phyloP scores from a whole-genome alignment of 176 grass and related monocot species.

The Juncus inflexus region DNA sequence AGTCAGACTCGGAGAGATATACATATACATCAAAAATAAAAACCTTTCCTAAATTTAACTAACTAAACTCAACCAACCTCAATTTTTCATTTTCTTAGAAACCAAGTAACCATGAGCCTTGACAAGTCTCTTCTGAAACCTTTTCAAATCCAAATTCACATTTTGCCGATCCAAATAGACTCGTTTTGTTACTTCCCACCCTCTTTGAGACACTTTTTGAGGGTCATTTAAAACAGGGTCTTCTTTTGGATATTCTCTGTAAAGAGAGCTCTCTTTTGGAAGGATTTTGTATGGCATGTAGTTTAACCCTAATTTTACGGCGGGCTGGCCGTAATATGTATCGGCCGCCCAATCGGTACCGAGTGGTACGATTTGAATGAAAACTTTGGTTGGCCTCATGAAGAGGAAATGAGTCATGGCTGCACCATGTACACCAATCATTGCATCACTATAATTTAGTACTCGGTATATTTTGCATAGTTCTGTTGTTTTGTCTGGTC shows the following conservation, averaged over 20 bases:
- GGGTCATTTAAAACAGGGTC: slow-evolving; percentile 81
- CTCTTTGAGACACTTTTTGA: slow-evolving; percentile 44
- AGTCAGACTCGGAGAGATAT: slow-evolving; percentile 27
- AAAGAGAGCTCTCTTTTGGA: slow-evolving; percentile 64
- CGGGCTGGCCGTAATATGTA: slow-evolving; percentile 64
- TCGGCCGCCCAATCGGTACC: slow-evolving; percentile 65
- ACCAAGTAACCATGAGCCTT: slow-evolving; percentile 45
- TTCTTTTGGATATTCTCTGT: slow-evolving; percentile 43
- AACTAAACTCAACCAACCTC: slow-evolving; percentile 1
- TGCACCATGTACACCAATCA: slow-evolving; percentile 93
- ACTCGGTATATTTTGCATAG: slow-evolving; percentile 63
- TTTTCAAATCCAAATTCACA: slow-evolving; percentile 47
- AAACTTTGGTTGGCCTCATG: slow-evolving; percentile 68
- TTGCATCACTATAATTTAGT: slow-evolving; percentile 77
- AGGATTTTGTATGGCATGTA: slow-evolving; percentile 75
- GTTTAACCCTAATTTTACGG: slow-evolving; percentile 39
- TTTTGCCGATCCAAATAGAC: slow-evolving; percentile 84
- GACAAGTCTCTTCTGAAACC: slow-evolving; percentile 53
- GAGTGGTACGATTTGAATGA: slow-evolving; percentile 80
- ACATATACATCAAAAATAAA: slow-evolving; percentile 12
- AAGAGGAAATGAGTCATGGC: slow-evolving; percentile 94
- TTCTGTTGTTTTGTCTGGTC: slow-evolving; percentile 51
- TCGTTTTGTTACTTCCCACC: slow-evolving; percentile 86
- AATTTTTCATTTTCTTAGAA: slow-evolving; percentile 21
- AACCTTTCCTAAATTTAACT: neutral